A percentile compares a stretch with the other conserved stretches of the same genome.
phyloP scores from a whole-genome alignment of 2,329 filamentous ascomycete species.

The Fusarium coicis region DNA sequence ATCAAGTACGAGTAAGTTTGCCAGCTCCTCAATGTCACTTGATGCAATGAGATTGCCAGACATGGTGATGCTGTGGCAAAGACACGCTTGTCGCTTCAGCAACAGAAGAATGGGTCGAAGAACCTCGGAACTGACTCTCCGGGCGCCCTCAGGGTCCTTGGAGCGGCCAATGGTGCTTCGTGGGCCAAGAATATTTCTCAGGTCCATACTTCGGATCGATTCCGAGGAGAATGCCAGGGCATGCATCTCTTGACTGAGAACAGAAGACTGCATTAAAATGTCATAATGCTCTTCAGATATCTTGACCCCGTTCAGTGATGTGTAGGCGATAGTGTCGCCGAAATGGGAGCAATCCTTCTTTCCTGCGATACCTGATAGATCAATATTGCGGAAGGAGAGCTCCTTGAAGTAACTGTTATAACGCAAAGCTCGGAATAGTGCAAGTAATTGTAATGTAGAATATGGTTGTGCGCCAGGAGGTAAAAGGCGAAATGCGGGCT shows the following conservation, averaged over 20 bases:
- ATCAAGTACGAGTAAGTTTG: conserved; percentile 49
- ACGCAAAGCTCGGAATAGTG: conserved; percentile 65
- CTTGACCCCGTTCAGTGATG: conserved; percentile 63
- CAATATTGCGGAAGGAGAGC: conserved; percentile 64
- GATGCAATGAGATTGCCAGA: conserved; percentile 61
- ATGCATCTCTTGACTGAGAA: conserved; percentile 67
- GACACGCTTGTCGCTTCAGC: conserved; percentile 57
- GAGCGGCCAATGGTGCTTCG: conserved; percentile 35
- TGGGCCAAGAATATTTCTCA: conserved; percentile 56
- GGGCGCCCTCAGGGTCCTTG: conserved; percentile 37
- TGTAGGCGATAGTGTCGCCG: conserved; percentile 60
- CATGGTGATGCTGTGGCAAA: conserved; percentile 63
- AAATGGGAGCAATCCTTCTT: conserved; percentile 57
- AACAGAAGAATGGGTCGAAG: conserved; percentile 62
- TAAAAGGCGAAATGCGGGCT: conserved; percentile 65
- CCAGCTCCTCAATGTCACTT: conserved; percentile 58
- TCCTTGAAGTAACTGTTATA: conserved; percentile 71
- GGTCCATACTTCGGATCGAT: conserved; percentile 64
- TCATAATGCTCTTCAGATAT: conserved; percentile 61
- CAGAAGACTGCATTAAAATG: conserved; percentile 59
- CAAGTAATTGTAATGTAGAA: conserved; percentile 63
- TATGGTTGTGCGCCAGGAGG: conserved; percentile 56
- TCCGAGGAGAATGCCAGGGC: conserved; percentile 66
- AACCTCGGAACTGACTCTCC: conserved; percentile 53
- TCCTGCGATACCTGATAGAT: conserved; percentile 55